Evolutionary conservation across 2,329 filamentous ascomycete genomes (phyloP).

Genomic region (Neophaeococcomyces aloes): DNA sequence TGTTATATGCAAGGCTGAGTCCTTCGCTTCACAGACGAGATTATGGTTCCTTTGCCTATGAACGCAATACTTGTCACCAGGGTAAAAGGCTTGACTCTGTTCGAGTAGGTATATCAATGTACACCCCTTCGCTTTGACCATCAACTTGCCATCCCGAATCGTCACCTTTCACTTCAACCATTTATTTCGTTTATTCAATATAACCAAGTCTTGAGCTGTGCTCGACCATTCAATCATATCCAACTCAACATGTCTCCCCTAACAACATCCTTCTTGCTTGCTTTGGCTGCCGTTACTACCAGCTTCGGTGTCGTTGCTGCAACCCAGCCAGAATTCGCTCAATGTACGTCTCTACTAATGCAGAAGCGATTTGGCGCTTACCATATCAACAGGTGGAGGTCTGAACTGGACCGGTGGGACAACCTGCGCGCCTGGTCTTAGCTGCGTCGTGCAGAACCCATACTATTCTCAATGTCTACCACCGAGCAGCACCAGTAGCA

Average conservation of each 20-base stretch:
- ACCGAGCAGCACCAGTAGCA: constrained; percentile 1
- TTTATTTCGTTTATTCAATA: constrained; percentile 11
- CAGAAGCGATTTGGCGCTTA: constrained; percentile 17
- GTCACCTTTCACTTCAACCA: constrained; percentile 1
- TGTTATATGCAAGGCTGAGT: background rate
- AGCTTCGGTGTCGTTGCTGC: constrained; percentile 5
- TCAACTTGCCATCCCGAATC: background rate
- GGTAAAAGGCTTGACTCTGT: background rate
- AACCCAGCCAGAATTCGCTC: constrained; percentile 12
- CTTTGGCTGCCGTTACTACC: constrained; percentile 8
- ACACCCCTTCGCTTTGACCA: background rate
- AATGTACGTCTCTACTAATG: constrained; percentile 11
- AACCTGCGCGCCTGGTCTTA: constrained; percentile 26
- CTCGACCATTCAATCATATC: background rate
- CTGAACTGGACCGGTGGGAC: constrained; percentile 27
- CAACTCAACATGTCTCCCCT: constrained; percentile 11
- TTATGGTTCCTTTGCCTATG: background rate
- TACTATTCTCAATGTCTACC: constrained; percentile 32
- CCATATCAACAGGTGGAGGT: constrained; percentile 25
- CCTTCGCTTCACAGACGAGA: background rate
- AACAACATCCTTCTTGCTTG: constrained; percentile 7
- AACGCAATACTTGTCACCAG: background rate
- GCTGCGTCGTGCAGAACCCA: constrained; percentile 26
- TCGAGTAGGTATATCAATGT: background rate
- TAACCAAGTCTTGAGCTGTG: constrained; percentile 1